These are phyloP conservation scores for Saccharomycopsis crataegensis DNA, from an alignment of 1,139 yeast species.

Conservation along the genomic window DNA sequence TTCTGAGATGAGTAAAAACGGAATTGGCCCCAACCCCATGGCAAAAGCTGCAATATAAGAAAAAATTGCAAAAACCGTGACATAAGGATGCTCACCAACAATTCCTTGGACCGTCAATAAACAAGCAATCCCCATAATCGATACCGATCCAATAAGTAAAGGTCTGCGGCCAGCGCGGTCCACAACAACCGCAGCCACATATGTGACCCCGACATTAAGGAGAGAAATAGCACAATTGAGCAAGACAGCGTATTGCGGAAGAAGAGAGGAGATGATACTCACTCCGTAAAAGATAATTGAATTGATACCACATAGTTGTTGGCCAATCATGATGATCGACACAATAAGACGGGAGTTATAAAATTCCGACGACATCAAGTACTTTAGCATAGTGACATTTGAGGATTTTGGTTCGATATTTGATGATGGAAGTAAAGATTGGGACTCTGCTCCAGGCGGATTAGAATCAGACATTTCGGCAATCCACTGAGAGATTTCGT, in stretches of 20 bases:
- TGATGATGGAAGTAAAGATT: not conserved
- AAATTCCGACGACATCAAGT: slow-evolving; percentile 45
- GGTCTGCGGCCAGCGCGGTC: slow-evolving; percentile 75
- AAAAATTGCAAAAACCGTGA: slow-evolving; percentile 63
- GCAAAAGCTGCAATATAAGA: slow-evolving; percentile 80
- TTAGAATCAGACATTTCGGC: slow-evolving; percentile 13
- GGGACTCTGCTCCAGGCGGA: not conserved
- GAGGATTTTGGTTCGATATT: not conserved
- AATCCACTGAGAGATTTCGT: slow-evolving; percentile 13
- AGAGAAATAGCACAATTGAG: slow-evolving; percentile 71
- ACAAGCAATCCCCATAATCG: slow-evolving; percentile 64
- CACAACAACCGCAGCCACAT: slow-evolving; percentile 61
- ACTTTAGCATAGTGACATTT: slow-evolving; percentile 26
- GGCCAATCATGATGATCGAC: slow-evolving; percentile 72
- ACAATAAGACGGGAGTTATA: slow-evolving; percentile 57
- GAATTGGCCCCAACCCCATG: slow-evolving; percentile 89
- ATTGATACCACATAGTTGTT: slow-evolving; percentile 90
- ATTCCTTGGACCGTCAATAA: slow-evolving; percentile 63
- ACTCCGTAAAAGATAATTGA: slow-evolving; percentile 91
- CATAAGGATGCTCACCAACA: slow-evolving; percentile 36
- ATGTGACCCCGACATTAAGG: slow-evolving; percentile 67
- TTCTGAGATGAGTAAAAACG: slow-evolving; percentile 84
- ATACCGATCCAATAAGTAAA: slow-evolving; percentile 54
- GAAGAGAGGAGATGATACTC: slow-evolving; percentile 57
- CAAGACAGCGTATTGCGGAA: slow-evolving; percentile 62